Conservation (phyloP, 139 green algal genomes). For the Eudorina sp. region DNA sequence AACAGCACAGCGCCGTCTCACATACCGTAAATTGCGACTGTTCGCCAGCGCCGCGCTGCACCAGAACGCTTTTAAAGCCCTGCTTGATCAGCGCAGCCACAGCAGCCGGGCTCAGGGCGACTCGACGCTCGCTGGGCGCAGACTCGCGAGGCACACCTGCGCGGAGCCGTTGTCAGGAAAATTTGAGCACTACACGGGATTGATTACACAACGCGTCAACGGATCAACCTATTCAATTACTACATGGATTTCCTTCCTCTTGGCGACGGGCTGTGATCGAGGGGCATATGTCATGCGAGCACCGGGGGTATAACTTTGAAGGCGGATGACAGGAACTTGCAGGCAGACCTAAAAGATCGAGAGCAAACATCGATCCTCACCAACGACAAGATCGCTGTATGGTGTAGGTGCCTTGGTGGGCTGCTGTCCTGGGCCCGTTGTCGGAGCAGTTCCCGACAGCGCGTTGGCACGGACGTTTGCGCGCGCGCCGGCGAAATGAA, state of each 20-base stretch:
- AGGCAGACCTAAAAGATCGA: background rate
- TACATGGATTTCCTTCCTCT: background rate
- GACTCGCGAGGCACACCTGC: conserved; percentile 85
- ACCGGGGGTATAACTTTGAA: background rate
- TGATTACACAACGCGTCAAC: background rate
- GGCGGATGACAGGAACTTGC: background rate
- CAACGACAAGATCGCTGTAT: conserved; percentile 13
- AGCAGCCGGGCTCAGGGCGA: conserved; percentile 77
- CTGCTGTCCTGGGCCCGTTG: background rate
- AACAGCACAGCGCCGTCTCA: background rate
- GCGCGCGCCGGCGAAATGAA: no score
- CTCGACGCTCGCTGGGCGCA: conserved; percentile 73
- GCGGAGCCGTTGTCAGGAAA: no score
- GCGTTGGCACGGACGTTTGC: background rate
- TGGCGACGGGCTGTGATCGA: no score
- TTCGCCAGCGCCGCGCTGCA: conserved; percentile 82
- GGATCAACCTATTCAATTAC: background rate
- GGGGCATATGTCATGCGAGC: no score
- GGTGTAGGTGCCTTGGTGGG: background rate
- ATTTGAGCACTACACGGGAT: no score
- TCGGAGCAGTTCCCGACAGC: background rate
- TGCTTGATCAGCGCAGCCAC: conserved; percentile 78
- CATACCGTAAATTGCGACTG: conserved; percentile 79
- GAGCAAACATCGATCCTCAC: background rate
- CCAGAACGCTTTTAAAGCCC: conserved; percentile 82